Conservation (phyloP, 1,284 basidiomycete genomes). For the Moniliella sp. region DNA sequence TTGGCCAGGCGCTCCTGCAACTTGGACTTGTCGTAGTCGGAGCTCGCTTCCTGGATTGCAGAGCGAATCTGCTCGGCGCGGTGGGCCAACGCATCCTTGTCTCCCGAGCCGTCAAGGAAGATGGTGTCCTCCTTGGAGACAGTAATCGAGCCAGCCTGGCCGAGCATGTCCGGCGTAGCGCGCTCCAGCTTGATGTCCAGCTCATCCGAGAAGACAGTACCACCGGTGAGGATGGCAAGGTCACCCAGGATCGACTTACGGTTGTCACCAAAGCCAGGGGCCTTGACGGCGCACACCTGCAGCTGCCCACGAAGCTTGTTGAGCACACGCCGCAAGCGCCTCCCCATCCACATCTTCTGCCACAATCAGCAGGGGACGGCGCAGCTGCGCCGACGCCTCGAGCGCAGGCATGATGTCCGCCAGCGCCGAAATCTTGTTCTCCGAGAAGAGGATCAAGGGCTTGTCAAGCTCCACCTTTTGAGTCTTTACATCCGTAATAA, state of each 20-base stretch:
- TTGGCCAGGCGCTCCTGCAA: constrained; percentile 92
- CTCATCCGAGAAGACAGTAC: constrained; percentile 92
- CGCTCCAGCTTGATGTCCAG: constrained; percentile 91
- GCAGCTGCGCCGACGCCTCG: constrained; percentile 69
- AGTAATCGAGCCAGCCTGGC: constrained; percentile 70
- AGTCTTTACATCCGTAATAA: constrained; percentile 90
- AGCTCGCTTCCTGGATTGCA: constrained; percentile 62
- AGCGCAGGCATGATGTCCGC: constrained; percentile 87
- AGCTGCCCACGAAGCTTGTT: constrained; percentile 97
- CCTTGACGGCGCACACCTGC: constrained; percentile 77
- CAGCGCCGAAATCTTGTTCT: constrained; percentile 90
- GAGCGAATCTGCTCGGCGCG: constrained; percentile 76
- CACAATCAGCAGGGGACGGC: constrained; percentile 80
- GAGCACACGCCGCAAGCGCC: constrained; percentile 84
- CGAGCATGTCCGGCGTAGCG: constrained; percentile 68
- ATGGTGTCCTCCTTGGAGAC: constrained; percentile 98
- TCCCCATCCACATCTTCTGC: constrained; percentile 95
- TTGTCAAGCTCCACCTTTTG: constrained; percentile 96
- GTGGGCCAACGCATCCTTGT: constrained; percentile 21
- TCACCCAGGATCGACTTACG: constrained; percentile 92
- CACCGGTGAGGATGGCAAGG: constrained; percentile 83
- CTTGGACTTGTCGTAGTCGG: constrained; percentile 83
- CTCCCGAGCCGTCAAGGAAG: constrained; percentile 60
- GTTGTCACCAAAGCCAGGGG: constrained; percentile 96
- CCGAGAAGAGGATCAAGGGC: constrained; percentile 71